Conservation (phyloP, 2,329 filamentous ascomycete species). For the Parascedosporium putredinis region DNA sequence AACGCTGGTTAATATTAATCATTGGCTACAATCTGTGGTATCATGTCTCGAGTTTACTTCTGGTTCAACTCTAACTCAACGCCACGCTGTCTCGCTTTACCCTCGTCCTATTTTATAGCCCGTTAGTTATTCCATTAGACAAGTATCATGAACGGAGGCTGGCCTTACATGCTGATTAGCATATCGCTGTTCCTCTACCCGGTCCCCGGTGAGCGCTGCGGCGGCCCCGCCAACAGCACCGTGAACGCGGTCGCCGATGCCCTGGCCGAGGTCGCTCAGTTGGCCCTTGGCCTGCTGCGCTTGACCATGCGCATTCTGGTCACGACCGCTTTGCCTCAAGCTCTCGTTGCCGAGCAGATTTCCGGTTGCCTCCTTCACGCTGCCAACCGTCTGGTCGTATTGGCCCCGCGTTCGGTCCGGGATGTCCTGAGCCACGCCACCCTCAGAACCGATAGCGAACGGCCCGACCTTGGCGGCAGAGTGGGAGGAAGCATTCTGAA, state of each 20-base stretch:
- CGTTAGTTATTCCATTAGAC: not conserved
- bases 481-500: slow-evolving; percentile 65
- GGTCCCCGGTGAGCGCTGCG: slow-evolving; percentile 64
- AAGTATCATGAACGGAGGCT: too few relatives aligned
- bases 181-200: not conserved
- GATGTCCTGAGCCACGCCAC: slow-evolving; percentile 62
- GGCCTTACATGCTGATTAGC: slow-evolving; percentile 4
- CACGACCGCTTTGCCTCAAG: slow-evolving; percentile 61
- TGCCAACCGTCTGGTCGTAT: slow-evolving; percentile 85
- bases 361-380: slow-evolving; percentile 73
- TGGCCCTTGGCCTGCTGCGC: slow-evolving; percentile 76
- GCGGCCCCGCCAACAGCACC: slow-evolving; percentile 63
- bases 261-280: slow-evolving; percentile 52
- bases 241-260: slow-evolving; percentile 34
- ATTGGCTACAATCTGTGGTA: too few relatives aligned
- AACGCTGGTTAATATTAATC: too few relatives aligned
- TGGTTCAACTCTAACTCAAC: slow-evolving; percentile 2
- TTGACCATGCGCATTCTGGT: slow-evolving; percentile 74
- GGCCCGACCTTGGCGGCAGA: slow-evolving; percentile 35
- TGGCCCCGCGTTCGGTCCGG: slow-evolving; percentile 59
- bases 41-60: too few relatives aligned
- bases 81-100: slow-evolving; percentile 6
- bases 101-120: not conserved
- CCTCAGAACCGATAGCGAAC: slow-evolving; percentile 33
- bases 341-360: slow-evolving; percentile 62